Conservation (phyloP, 2,329 filamentous ascomycete genomes). For the Curvularia sp. region DNA sequence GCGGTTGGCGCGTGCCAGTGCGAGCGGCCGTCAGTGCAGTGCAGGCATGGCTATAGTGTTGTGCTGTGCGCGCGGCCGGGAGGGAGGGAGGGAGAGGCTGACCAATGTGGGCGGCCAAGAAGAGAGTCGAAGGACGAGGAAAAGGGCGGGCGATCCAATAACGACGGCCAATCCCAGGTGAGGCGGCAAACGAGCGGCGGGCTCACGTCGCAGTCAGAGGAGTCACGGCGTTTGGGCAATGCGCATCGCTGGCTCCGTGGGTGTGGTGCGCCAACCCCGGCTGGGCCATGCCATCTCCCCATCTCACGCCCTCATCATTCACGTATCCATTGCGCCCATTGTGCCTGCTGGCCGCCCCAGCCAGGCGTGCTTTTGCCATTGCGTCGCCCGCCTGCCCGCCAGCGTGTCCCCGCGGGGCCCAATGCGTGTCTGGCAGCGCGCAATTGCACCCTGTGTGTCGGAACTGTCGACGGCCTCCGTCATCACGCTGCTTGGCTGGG, state of each 20-base stretch:
- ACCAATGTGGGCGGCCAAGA: constrained; percentile 43
- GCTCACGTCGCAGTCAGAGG: constrained; percentile 30
- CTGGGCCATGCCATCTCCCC: constrained; percentile 6
- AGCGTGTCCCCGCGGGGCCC: constrained; percentile 31
- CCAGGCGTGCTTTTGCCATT: constrained; percentile 32
- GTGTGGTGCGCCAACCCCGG: constrained; percentile 16
- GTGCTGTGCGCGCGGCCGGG: constrained; percentile 32
- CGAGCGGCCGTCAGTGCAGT: too few species aligned
- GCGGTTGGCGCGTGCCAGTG: constrained; percentile 31
- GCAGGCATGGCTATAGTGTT: not conserved
- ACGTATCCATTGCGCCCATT: not conserved
- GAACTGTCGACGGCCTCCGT: too few species aligned
- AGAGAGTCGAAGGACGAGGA: constrained; percentile 43
- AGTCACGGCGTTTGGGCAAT: constrained; percentile 32
- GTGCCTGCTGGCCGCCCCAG: constrained; percentile 19
- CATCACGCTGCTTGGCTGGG: too few species aligned
- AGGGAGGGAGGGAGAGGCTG: constrained; percentile 21
- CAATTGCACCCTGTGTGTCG: constrained; percentile 17
- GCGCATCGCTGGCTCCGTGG: not conserved
- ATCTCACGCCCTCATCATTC: too few species aligned
- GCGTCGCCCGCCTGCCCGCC: constrained; percentile 21
- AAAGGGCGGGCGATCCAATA: constrained; percentile 20
- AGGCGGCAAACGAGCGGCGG: constrained; percentile 25
- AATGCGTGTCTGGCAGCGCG: constrained; percentile 20
- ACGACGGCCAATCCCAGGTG: constrained; percentile 37